These are phyloP conservation scores for Halenospora varia DNA, from an alignment of 495 filamentous ascomycete species.

Conservation along the genomic window DNA sequence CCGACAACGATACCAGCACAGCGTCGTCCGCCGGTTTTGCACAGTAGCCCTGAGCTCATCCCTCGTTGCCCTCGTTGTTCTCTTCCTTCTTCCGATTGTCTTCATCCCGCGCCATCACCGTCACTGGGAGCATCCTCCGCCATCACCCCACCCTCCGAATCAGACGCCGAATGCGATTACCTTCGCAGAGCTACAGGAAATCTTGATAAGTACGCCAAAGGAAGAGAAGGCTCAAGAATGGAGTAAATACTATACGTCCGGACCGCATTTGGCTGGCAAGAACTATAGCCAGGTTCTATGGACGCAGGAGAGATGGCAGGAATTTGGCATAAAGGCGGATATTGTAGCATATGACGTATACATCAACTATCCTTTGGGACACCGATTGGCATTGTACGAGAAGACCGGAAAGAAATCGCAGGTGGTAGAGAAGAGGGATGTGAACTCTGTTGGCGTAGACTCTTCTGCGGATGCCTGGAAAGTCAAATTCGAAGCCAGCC, in stretches of 20 bases:
- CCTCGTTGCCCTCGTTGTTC: slow-evolving; percentile 52
- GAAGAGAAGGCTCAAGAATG: slow-evolving; percentile 68
- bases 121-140: slow-evolving; percentile 22
- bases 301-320: slow-evolving; percentile 81
- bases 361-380: slow-evolving; percentile 81
- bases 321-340: slow-evolving; percentile 68
- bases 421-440: background rate
- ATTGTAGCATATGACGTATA: slow-evolving; percentile 87
- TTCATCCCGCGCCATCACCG: slow-evolving; percentile 34
- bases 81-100: slow-evolving; percentile 53
- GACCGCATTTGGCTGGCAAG: slow-evolving; percentile 83
- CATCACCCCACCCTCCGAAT: slow-evolving; percentile 30
- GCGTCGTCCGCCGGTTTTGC: slow-evolving; percentile 66
- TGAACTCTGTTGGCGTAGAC: slow-evolving; percentile 6
- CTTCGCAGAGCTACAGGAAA: slow-evolving; percentile 63
- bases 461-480: no score
- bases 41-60: slow-evolving; percentile 55
- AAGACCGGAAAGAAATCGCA: slow-evolving; percentile 29
- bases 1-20: slow-evolving; percentile 65
- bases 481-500: slow-evolving; percentile 72
- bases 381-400: slow-evolving; percentile 73
- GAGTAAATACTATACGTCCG: slow-evolving; percentile 87
- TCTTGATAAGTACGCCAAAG: slow-evolving; percentile 69
- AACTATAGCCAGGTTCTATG: slow-evolving; percentile 74
- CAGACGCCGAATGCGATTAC: slow-evolving; percentile 36